A percentile compares a stretch with the other conserved stretches of the same genome.
These are phyloP conservation scores for Fusarium sulawesiense DNA, from an alignment of 2,329 filamentous ascomycete genomes.

Conservation along the genomic window DNA sequence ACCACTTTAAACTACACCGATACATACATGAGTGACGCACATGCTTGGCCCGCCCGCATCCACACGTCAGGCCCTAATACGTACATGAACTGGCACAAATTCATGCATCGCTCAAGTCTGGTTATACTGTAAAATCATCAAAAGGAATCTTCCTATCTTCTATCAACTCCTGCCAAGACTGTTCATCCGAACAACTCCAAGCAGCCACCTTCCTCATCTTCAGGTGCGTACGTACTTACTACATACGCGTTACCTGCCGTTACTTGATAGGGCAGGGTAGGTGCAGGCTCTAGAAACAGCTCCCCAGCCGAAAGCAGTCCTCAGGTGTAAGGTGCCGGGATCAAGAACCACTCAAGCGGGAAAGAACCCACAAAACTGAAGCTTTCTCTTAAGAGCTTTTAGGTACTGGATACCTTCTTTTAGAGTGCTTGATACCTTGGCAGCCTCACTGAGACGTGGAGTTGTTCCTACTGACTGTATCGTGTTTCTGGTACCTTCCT, in stretches of 20 bases:
- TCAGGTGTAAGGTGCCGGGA: slow-evolving; percentile 25
- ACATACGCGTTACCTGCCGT: neutral
- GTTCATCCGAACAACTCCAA: slow-evolving; percentile 9
- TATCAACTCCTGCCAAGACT: slow-evolving; percentile 13
- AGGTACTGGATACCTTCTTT: slow-evolving; percentile 29
- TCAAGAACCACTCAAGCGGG: slow-evolving; percentile 23
- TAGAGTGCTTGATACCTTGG: slow-evolving; percentile 15
- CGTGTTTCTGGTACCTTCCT: slow-evolving; percentile 32
- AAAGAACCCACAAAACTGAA: slow-evolving; percentile 36
- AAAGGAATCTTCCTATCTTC: neutral
- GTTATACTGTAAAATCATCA: slow-evolving; percentile 4
- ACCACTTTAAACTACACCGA: slow-evolving; percentile 38
- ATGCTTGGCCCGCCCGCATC: slow-evolving; percentile 43
- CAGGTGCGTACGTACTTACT: slow-evolving; percentile 26
- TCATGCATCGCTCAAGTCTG: slow-evolving; percentile 20
- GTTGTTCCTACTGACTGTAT: slow-evolving; percentile 1
- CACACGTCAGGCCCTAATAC: slow-evolving; percentile 47
- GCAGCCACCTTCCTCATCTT: slow-evolving; percentile 19
- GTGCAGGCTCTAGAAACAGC: slow-evolving; percentile 18
- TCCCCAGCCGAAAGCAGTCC: slow-evolving; percentile 25
- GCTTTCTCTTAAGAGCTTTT: slow-evolving; percentile 23
- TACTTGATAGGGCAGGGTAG: slow-evolving; percentile 2
- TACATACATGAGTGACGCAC: slow-evolving; percentile 40
- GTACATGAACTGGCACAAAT: slow-evolving; percentile 46
- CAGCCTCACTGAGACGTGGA: slow-evolving; percentile 3